These are phyloP conservation scores for Sungouiella thailandica DNA, from an alignment of 805 yeast genomes.

Conservation along the genomic window DNA sequence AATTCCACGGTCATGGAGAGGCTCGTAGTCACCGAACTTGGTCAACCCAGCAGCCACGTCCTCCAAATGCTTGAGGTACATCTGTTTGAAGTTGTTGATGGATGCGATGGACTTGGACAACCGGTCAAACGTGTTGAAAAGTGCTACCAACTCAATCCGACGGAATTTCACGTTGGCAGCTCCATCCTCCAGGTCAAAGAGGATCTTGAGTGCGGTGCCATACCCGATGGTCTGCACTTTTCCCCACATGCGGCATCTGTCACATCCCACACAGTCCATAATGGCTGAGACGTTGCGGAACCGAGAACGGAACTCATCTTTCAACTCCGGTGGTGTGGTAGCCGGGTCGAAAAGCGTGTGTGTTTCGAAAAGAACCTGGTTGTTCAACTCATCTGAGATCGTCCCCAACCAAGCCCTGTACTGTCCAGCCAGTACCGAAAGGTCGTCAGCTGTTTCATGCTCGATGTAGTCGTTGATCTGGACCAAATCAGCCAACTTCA, in stretches of 20 bases:
- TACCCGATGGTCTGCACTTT: conserved; percentile 96
- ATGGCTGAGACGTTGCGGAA: conserved; percentile 86
- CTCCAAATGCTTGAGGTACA: conserved; percentile 43
- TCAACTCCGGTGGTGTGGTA: conserved; percentile 48
- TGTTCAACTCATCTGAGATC: conserved; percentile 8
- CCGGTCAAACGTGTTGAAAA: conserved; percentile 89
- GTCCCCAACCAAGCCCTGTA: conserved; percentile 7
- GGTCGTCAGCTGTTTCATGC: conserved; percentile 19
- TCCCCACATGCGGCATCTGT: conserved; percentile 97
- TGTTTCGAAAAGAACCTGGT: conserved; percentile 42
- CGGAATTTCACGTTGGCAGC: conserved; percentile 54
- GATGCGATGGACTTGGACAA: conserved; percentile 79
- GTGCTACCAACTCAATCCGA: conserved; percentile 81
- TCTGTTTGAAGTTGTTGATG: conserved; percentile 60
- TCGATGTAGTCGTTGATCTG: conserved; percentile 23
- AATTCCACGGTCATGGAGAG: conserved; percentile 25
- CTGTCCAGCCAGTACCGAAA: conserved; percentile 34
- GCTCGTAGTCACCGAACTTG: conserved; percentile 39
- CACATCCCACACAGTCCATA: conserved; percentile 99
- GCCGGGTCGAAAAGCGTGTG: conserved; percentile 42
- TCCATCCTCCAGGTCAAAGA: conserved; percentile 71
- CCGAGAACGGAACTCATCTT: conserved; percentile 79
- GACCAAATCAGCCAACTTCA: conserved; percentile 44
- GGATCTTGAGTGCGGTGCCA: conserved; percentile 89
- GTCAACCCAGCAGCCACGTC: conserved; percentile 36